Evolutionary conservation across 73 alveolate genomes (phyloP), one percentile per base, ranked within the genome.

Genomic region (Paramecium bursaria): DNA sequence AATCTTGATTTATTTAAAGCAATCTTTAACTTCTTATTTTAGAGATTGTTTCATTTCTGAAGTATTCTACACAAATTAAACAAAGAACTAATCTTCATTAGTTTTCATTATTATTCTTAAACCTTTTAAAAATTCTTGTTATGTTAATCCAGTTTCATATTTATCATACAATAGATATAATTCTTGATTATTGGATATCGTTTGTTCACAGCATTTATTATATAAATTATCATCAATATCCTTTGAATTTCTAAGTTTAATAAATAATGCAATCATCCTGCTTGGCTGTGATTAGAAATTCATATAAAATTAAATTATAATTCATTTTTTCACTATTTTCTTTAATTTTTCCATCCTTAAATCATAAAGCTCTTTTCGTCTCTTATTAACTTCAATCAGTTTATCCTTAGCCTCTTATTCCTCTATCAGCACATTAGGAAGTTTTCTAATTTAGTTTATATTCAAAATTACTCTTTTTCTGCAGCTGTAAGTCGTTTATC

Each of bases 321-420:
- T 23, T 57, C 26, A 57, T 42, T 57, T 23, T 57, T 57, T 57
- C 21, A 57, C 33, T 57, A 57, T 19, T 31, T 57, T 27, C 33
- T 57, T 57, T 11, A 57, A 29, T 57, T 57, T 57, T 27, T 57
- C 76, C 76, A 57, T 57, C 33, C 76, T 57, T 1, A 57, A 30
- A 30, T 57, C 76, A 30, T 57, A 13, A 30, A 57, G 19, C 33
- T 57, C 76, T 57, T 30, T 57, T 29, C 76, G 27, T 30, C 33
- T 57, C 33, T 31, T 57, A 30, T 48, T 50, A 23, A 57, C 33
- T 30, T 57, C 76, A 10, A 30, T 23, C 14, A 57, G 27, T 42
- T 57, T 57, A 0, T 57, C 76, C 33, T 57, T 57, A n/a, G 76
- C 76, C 4, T 27, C 76, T 1, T 57, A 30, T 57, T 57, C 76